These are phyloP conservation scores for Melaleuca alternifolia DNA, from an alignment of 345 rosid genomes.

Conservation along the genomic window DNA sequence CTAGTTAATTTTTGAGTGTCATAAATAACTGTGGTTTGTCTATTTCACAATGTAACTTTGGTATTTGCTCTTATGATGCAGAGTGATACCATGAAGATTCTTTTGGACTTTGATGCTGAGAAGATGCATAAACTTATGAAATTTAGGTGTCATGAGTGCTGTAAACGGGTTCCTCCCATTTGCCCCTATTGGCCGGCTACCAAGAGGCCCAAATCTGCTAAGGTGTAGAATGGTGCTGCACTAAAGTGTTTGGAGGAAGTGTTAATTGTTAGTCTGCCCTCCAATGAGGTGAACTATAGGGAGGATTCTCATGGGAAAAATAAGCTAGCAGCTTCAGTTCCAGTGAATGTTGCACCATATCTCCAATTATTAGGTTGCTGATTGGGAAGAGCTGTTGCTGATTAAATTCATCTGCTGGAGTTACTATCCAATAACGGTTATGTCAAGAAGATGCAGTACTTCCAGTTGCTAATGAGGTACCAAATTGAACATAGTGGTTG, in stretches of 20 bases:
- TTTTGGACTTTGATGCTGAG: slow-evolving; percentile 46
- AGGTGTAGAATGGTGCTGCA: rapidly evolving
- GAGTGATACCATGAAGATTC: slow-evolving; percentile 91
- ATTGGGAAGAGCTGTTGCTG: background rate
- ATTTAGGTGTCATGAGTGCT: slow-evolving; percentile 78
- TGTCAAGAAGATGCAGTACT: background rate
- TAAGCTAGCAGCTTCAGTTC: rapidly evolving
- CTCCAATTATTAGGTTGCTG: background rate
- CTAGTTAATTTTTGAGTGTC: background rate
- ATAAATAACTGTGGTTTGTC: background rate
- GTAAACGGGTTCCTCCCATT: slow-evolving; percentile 31
- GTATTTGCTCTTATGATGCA: slow-evolving; percentile 17
- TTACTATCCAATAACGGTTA: too few species aligned
- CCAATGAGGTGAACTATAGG: background rate
- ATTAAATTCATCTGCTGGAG: background rate
- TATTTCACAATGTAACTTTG: background rate
- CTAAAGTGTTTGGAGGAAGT: too few species aligned
- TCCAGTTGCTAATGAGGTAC: too few species aligned
- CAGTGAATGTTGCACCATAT: rapidly evolving
- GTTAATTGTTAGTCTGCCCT: background rate
- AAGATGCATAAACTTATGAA: slow-evolving; percentile 53
- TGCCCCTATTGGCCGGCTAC: slow-evolving; percentile 8
- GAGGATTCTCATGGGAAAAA: background rate
- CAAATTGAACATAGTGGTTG: too few species aligned
- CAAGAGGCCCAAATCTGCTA: background rate